Base-by-base conservation (phyloP, 2,329 filamentous ascomycete genomes). In the Pyrenophora teres region DNA sequence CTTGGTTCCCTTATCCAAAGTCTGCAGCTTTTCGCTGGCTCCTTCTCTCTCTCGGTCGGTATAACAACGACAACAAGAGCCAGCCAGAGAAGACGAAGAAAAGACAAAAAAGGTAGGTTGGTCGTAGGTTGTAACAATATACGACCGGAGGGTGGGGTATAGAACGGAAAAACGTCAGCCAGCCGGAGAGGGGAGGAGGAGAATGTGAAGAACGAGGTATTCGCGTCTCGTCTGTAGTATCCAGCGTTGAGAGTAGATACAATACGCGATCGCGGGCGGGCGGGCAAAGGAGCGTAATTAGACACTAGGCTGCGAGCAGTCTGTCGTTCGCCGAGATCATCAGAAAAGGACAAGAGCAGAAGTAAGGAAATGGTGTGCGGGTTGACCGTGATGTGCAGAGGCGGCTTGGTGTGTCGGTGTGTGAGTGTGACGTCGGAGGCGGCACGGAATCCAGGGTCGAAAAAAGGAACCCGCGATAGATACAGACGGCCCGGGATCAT, bases 231-330 rank as follows among this genome's bases (percentile, higher is more conserved):
- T 30, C 5, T 30, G 27, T 30, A 30, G 27, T 10, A 30, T 30
- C 9, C 15, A 18, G 38, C 42, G 42, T 45, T 33, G 49, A 60
- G 64, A 52, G 45, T 59, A 60, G 52, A 25, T 35, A 30, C 27
- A 30, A 30, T 48, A 51, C 46, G 54, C 51, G 27, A 36, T 40
- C 30, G 36, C 32, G 50, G 47, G 55, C 49, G 52, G 45, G 51
- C 25, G 46, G 47, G 46, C 52, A 38, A 42, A 52, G 52, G 54
- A 68, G 59, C 43, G 62, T 65, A 30, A 66, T 67, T 65, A 66
- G 58, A 67, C 57, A 64, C 57, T 57, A 62, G 50, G 41, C 54
- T 38, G 36, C 36, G 43, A 37, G 46, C 42, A 52, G 49, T 47
- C 43, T 38, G 35, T 59, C 38, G 49, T 57, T 52, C 47, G 51